Conservation (phyloP, 108 stramenopile species). For the Mediolabrus comicus region DNA sequence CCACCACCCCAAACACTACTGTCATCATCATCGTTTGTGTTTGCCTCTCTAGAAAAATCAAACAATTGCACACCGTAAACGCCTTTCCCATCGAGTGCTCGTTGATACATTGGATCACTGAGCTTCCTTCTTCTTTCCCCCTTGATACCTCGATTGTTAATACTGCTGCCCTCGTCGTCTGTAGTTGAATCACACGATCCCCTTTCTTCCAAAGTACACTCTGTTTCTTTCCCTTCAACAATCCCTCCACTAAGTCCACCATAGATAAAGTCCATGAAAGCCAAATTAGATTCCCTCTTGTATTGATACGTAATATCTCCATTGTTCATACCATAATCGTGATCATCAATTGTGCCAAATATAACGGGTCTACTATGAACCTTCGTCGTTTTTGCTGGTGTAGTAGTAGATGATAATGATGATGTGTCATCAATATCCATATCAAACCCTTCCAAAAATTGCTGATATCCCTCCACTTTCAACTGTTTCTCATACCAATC, state of each 20-base stretch:
- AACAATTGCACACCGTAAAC: conserved; percentile 85
- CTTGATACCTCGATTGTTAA: not conserved
- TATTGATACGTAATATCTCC: conserved; percentile 63
- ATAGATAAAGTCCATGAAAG: conserved; percentile 65
- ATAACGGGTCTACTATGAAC: conserved; percentile 35
- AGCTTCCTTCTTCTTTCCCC: not conserved
- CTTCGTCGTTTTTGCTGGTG: not conserved
- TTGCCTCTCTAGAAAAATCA: conserved; percentile 54
- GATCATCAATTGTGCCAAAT: conserved; percentile 85
- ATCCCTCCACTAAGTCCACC: not conserved
- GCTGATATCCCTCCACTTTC: conserved; percentile 48
- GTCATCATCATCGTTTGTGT: conserved; percentile 3
- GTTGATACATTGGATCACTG: conserved; percentile 49
- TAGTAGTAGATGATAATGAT: not conserved
- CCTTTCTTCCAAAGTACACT: not conserved
- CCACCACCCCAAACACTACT: conserved; percentile 30
- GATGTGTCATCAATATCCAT: not conserved
- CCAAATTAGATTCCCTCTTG: conserved; percentile 44
- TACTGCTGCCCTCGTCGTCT: not conserved
- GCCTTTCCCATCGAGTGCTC: conserved; percentile 55
- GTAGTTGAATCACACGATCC: not conserved
- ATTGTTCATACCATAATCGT: conserved; percentile 82
- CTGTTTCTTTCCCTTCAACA: conserved; percentile 20
- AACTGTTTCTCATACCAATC: conserved; percentile 55
- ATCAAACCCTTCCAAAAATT: conserved; percentile 46